Evolutionary conservation across 1,284 basidiomycete genomes (phyloP).

Genomic region (Agaricales sp.): DNA sequence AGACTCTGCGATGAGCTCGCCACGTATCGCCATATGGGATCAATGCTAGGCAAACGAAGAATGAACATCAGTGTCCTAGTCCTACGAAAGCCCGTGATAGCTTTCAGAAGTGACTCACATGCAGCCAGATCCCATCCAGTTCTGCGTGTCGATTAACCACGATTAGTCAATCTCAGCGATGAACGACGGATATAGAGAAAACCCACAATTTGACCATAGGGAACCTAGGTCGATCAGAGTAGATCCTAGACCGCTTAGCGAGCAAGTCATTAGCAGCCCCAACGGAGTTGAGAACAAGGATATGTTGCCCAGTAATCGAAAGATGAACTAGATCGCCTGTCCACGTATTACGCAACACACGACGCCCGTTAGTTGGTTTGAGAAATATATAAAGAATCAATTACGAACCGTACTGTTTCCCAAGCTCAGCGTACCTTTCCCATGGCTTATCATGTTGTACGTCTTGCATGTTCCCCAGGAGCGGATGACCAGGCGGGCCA

Average conservation of each 20-base stretch:
- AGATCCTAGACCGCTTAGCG: conserved; percentile 20
- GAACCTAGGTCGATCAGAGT: conserved; percentile 21
- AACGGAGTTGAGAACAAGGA: conserved; percentile 21
- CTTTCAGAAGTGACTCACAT: conserved; percentile 22
- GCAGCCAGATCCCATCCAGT: not conserved
- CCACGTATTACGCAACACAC: too few species aligned
- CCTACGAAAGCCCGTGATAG: conserved; percentile 15
- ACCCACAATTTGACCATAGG: conserved; percentile 14
- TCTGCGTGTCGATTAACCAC: too few species aligned
- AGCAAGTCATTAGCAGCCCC: conserved; percentile 22
- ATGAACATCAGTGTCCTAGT: conserved; percentile 5
- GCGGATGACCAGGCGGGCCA: not conserved
- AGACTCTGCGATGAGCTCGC: conserved; percentile 9
- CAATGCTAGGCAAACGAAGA: not conserved
- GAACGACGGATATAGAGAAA: not conserved
- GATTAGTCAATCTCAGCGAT: too few species aligned
- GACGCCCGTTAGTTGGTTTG: not conserved
- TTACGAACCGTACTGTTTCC: not conserved
- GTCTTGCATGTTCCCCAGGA: not conserved
- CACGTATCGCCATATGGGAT: not conserved
- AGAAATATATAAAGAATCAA: not conserved
- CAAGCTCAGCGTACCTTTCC: not conserved
- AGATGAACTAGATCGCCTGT: conserved; percentile 21
- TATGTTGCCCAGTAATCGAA: conserved; percentile 15
- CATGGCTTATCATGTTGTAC: not conserved